Conservation (phyloP, 2,329 filamentous ascomycete genomes). For the Exutisphaerella laricina region DNA sequence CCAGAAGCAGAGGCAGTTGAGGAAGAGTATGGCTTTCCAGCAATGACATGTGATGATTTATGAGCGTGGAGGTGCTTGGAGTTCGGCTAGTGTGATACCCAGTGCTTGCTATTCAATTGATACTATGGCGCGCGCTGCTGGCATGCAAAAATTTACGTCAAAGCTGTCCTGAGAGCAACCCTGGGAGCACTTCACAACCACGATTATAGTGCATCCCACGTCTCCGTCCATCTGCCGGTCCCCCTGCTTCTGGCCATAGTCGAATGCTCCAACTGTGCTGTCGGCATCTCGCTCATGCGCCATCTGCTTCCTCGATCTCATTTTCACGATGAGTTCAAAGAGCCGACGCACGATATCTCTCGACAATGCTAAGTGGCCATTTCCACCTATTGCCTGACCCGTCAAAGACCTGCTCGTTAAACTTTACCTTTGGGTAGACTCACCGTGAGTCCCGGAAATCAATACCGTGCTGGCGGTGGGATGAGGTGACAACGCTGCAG, state of each 20-base stretch:
- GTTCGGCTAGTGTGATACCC: constrained; percentile 6
- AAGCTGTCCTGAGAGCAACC: neutral
- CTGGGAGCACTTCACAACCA: neutral
- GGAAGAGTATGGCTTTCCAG: constrained; percentile 63
- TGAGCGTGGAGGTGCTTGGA: neutral
- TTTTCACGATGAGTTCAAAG: neutral
- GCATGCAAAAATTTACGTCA: neutral
- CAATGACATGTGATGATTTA: constrained; percentile 9
- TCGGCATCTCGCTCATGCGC: neutral
- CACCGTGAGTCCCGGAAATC: neutral
- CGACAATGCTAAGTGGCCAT: neutral
- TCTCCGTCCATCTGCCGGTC: too few relatives aligned
- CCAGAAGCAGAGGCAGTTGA: constrained; percentile 65
- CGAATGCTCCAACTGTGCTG: neutral
- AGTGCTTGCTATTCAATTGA: neutral
- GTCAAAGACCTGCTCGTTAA: neutral
- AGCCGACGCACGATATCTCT: neutral
- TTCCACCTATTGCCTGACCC: neutral
- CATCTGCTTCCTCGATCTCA: neutral
- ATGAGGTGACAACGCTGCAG: neutral
- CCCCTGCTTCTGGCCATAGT: too few relatives aligned
- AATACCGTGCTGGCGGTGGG: neutral
- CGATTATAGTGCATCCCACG: too few relatives aligned
- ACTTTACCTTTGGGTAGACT: neutral
- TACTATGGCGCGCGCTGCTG: neutral